Percentiles rank a stretch among this genome's conserved stretches.
Conservation (phyloP, 2,329 filamentous ascomycete genomes). For the Dactylellina drechsleri region DNA sequence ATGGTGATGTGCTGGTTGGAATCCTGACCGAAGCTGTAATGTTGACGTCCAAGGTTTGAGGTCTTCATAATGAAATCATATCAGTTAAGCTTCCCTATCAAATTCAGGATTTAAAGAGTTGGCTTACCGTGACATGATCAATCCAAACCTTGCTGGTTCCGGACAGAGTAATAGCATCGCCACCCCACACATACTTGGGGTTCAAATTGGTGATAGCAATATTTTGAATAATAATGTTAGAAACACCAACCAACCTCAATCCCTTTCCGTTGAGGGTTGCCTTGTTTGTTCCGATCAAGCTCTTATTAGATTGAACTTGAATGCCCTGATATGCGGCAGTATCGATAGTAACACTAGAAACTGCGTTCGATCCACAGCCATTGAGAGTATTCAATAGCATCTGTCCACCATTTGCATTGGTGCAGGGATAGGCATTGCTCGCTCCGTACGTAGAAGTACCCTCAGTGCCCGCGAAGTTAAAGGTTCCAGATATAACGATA, state of each 20-base stretch:
- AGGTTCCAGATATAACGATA: constrained; percentile 58
- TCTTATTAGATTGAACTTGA: constrained; percentile 69
- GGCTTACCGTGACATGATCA: constrained; percentile 55
- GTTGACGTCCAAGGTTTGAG: constrained; percentile 21
- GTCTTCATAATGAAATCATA: constrained; percentile 3
- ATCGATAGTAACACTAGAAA: constrained; percentile 68
- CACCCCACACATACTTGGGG: constrained; percentile 70
- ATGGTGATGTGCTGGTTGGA: constrained; percentile 24
- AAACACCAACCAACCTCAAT: constrained; percentile 13
- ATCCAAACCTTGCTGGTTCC: constrained; percentile 63
- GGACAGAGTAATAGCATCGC: constrained; percentile 69
- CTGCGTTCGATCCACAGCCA: constrained; percentile 72
- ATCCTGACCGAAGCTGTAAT: constrained; percentile 19
- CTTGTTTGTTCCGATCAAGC: constrained; percentile 60
- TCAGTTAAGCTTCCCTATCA: background rate
- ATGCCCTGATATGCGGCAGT: constrained; percentile 67
- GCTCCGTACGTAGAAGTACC: constrained; percentile 67
- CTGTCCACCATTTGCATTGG: constrained; percentile 14
- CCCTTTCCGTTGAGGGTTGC: constrained; percentile 53
- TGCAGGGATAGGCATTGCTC: constrained; percentile 67
- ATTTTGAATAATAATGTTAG: constrained; percentile 60
- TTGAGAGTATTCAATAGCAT: constrained; percentile 63
- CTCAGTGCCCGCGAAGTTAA: constrained; percentile 69
- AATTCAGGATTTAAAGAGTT: background rate
- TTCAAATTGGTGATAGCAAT: constrained; percentile 69